Percentiles rank a stretch among this genome's conserved stretches.
Conservation (phyloP, 345 rosid species). For the Viola odorata region DNA sequence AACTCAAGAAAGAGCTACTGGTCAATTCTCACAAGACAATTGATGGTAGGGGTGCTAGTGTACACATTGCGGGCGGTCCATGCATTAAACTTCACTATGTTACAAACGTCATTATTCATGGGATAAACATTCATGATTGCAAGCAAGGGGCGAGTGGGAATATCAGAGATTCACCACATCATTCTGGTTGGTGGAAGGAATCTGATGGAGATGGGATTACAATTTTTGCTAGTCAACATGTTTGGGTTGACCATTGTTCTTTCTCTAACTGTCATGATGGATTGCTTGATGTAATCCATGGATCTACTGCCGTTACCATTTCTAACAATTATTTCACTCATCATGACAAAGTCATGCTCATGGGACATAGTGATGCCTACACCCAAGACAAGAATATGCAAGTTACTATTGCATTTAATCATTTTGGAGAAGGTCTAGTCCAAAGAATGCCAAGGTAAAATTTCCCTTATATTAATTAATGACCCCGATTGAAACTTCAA, state of each 20-base stretch:
- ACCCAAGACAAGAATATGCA: constrained; percentile 25
- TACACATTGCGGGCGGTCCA: constrained; percentile 25
- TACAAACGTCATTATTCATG: constrained; percentile 23
- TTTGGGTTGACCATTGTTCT: constrained; percentile 27
- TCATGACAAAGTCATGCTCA: constrained; percentile 28
- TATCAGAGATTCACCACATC: constrained; percentile 20
- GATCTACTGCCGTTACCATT: constrained; percentile 24
- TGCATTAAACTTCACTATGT: constrained; percentile 20
- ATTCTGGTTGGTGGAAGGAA: constrained; percentile 24
- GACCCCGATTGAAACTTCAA: too few relatives aligned
- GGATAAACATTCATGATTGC: constrained; percentile 23
- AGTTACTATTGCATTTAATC: constrained; percentile 27
- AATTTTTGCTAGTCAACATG: constrained; percentile 14
- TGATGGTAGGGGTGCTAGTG: constrained; percentile 26
- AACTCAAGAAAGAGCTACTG: constrained; percentile 19
- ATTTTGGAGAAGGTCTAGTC: constrained; percentile 24
- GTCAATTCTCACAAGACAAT: constrained; percentile 26
- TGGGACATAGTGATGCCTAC: constrained; percentile 24
- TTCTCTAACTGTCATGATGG: constrained; percentile 25
- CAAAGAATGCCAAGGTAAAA: constrained; percentile 26
- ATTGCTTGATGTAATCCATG: constrained; percentile 23
- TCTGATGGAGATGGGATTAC: constrained; percentile 26
- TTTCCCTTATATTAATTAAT: neutral
- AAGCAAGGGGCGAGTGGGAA: constrained; percentile 20
- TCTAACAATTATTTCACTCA: constrained; percentile 23